phyloP scores from a whole-genome alignment of 2,329 filamentous ascomycete genomes.

The Monosporascus ibericus region DNA sequence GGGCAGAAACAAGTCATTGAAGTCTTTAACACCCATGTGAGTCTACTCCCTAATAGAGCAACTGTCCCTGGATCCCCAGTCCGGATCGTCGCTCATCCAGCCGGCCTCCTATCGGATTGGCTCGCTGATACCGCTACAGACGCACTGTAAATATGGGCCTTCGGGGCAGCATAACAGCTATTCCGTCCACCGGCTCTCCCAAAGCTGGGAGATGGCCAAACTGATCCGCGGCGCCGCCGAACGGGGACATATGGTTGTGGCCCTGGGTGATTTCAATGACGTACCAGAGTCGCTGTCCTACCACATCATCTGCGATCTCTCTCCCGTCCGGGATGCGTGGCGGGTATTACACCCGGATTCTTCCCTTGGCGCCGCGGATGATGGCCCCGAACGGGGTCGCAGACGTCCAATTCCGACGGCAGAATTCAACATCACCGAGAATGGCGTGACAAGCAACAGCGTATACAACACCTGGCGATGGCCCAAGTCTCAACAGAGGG shows the following conservation, averaged over 20 bases:
- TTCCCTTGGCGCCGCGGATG: slow-evolving; percentile 66
- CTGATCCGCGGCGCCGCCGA: slow-evolving; percentile 76
- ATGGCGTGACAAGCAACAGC: slow-evolving; percentile 83
- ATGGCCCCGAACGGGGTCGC: slow-evolving; percentile 61
- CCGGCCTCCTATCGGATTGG: not conserved
- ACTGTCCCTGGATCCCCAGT: not conserved
- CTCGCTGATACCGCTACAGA: slow-evolving; percentile 23
- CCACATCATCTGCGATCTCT: slow-evolving; percentile 71
- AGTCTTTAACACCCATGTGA: slow-evolving; percentile 86
- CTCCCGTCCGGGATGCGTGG: slow-evolving; percentile 79
- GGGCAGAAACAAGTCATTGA: slow-evolving; percentile 64
- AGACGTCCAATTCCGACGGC: slow-evolving; percentile 66
- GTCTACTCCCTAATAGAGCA: slow-evolving; percentile 14
- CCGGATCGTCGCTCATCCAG: not conserved
- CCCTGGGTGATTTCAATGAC: slow-evolving; percentile 95
- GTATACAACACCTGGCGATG: slow-evolving; percentile 92
- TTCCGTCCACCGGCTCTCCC: slow-evolving; percentile 80
- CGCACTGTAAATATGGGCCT: slow-evolving; percentile 79
- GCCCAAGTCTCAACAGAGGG: slow-evolving; percentile 64
- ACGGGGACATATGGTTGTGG: slow-evolving; percentile 76
- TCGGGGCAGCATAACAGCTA: slow-evolving; percentile 73
- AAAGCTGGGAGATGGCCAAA: slow-evolving; percentile 93
- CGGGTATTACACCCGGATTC: slow-evolving; percentile 76
- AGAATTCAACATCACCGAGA: slow-evolving; percentile 68
- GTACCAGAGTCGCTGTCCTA: slow-evolving; percentile 81